Conservation (phyloP, 2,329 filamentous ascomycete genomes). For the Monosporascus sp. region DNA sequence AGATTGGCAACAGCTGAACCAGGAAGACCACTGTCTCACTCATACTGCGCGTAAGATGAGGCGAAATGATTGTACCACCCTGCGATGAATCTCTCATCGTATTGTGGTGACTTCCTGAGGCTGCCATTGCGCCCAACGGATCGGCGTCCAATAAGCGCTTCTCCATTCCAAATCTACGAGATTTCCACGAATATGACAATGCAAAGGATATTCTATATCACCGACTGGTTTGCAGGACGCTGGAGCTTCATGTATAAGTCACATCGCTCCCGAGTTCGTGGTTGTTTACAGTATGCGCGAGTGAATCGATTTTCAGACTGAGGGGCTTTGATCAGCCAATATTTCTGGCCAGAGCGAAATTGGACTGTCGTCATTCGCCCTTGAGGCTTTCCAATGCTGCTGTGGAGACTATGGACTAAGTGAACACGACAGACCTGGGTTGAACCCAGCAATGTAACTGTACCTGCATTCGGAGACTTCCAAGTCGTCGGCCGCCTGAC, state of each 20-base stretch:
- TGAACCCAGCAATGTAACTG: background rate
- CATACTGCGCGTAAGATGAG: background rate
- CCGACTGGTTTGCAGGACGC: too few relatives aligned
- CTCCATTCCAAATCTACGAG: background rate
- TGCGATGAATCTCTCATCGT: too few relatives aligned
- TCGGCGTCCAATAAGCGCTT: background rate
- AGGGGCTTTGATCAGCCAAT: background rate
- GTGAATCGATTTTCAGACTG: too few relatives aligned
- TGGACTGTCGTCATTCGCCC: background rate
- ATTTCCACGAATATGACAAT: too few relatives aligned
- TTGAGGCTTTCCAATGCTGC: background rate
- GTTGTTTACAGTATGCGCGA: too few relatives aligned
- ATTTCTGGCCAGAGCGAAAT: background rate
- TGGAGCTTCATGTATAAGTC: background rate
- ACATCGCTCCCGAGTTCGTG: too few relatives aligned
- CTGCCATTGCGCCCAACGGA: background rate
- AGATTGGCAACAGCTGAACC: background rate
- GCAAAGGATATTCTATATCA: too few relatives aligned
- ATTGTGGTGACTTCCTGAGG: background rate
- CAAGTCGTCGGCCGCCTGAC: background rate
- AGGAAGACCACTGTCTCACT: background rate
- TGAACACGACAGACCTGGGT: background rate
- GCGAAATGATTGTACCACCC: background rate
- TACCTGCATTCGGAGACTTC: background rate
- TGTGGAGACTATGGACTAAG: too few relatives aligned